Conservation (phyloP, 2,329 filamentous ascomycete genomes). For the Mollisia scopiformis region DNA sequence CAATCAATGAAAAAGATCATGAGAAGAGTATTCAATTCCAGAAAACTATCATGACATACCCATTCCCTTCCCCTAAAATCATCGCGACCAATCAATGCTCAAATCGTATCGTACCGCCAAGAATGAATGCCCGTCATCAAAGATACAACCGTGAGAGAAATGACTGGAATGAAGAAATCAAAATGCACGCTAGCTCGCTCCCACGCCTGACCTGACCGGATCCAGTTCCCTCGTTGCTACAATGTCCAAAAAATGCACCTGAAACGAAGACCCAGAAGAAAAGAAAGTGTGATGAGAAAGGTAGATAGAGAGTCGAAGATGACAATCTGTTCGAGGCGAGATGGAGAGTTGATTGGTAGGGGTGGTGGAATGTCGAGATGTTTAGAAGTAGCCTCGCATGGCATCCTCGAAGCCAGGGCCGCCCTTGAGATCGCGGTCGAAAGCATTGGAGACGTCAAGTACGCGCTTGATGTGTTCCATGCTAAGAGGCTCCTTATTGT, state of each 20-base stretch:
- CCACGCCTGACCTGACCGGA: not conserved
- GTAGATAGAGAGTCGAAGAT: not conserved
- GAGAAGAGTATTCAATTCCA: not conserved
- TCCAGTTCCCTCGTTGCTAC: not conserved
- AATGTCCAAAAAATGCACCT: not conserved
- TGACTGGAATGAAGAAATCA: not conserved
- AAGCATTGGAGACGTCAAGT: conserved; percentile 81
- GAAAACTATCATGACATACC: not conserved
- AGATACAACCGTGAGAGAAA: not conserved
- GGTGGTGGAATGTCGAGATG: not conserved
- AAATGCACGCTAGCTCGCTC: not conserved
- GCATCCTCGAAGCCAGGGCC: conserved; percentile 80
- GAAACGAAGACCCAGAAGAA: not conserved
- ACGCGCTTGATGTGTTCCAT: conserved; percentile 83
- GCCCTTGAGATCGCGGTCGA: conserved; percentile 82
- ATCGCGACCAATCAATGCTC: not conserved
- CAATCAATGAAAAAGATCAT: too few species aligned
- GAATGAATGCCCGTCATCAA: not conserved
- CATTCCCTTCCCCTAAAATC: too few species aligned
- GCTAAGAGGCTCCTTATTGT: conserved; percentile 69
- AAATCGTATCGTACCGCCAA: not conserved
- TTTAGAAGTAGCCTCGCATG: conserved; percentile 74
- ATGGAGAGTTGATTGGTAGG: not conserved
- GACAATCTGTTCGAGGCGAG: not conserved
- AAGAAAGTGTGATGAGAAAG: not conserved